Base-by-base conservation (phyloP, 129 eudicot species). In the Lactuca sativa region DNA sequence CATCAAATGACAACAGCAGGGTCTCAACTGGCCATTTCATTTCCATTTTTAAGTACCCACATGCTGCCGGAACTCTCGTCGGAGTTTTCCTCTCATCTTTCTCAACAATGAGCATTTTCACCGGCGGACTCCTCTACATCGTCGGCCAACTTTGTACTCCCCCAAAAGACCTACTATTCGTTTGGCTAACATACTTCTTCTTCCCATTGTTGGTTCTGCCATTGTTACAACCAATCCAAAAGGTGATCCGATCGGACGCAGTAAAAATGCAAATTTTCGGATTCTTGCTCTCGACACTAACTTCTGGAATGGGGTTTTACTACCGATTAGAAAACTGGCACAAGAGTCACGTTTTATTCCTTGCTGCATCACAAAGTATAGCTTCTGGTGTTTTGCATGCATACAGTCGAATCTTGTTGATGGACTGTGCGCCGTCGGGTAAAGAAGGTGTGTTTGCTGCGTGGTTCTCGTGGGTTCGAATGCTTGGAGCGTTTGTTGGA, bases 191-290 rank as follows among this genome's bases (percentile, higher is more conserved):
- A 5, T 86, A 86, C 65, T 90, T 86, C 74, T 73, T 86, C 59
- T 70, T 84, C 52, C 95, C 96, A 17, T 54, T 80, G 14, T 12
- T 90, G 0, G 80, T 85, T 18, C 80, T 90, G 34, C 95, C 96
- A 12, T n/a, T 84, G 1, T 40, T 84, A 40, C 95, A 86, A 40
- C 90, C 90, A 0, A 32, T 90, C 12, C 93, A 86, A 47, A 86
- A 76, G 31, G 14, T 80, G 16, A 84, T 90, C 56, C 86, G 79
- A 41, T 80, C 88, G 0, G 96, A 90, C 43, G 96, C 96, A 1
- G 90, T 86, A 16, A 90, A 82, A 66, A 90, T 90, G 96, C 95
- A 90, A 74, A 65, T 90, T 18, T 81, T 90, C 7, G 96, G 96
- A 32, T 84, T 84, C 41, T 59, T 86, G 36, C 53, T 90, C 8